Evolutionary conservation across 768 basidiomycete species (phyloP), one percentile per base, ranked within the genome.

Genomic region (Naganishia randhawae): DNA sequence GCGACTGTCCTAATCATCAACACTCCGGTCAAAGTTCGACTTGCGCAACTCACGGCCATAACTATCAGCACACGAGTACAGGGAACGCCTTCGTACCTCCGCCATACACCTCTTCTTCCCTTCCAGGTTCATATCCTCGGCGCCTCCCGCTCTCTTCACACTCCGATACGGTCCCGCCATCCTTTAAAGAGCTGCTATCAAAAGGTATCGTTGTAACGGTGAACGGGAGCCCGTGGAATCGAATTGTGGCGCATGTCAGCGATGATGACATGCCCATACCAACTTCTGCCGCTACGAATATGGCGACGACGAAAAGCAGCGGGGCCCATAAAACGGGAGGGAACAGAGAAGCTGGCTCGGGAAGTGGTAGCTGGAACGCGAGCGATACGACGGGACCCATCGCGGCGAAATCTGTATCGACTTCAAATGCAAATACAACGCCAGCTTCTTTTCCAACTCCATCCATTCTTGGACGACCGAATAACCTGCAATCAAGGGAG

Each of bases 141-240:
- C 52, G 66, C 13, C 66, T 65, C 11, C 69, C 53, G 55, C 50
- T 53, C 16, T 52, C 61, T 29, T 57, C 39, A 27, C 41, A 35
- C 33, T 50, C 48, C 16, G 62, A n/a, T 27, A 45, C 16, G 31
- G 50, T 62, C 42, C 69, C 55, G 48, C 69, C 69, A 27, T 70
- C 69, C 2, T 80, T 80, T 71, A 77, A 77, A 53, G 77, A 80
- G 41, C 71, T 80, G 11, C 55, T 80, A 14, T 69, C 68, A n/a
- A 77, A 80, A 52, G 78, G 78, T 17, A 76, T 80, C 7, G 77
- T 80, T 9, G 76, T 80, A 10, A 72, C 72, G 6, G 76, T 80
- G 42, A 78, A 80, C 54, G 78, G 78, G 11, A 75, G 75, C 57
- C 75, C 76, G 2, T 80, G 78, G 78, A 73, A 72, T 25, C 68